These are phyloP conservation scores for Inonotus obliquus DNA, from an alignment of 1,284 basidiomycete species.

Conservation along the genomic window DNA sequence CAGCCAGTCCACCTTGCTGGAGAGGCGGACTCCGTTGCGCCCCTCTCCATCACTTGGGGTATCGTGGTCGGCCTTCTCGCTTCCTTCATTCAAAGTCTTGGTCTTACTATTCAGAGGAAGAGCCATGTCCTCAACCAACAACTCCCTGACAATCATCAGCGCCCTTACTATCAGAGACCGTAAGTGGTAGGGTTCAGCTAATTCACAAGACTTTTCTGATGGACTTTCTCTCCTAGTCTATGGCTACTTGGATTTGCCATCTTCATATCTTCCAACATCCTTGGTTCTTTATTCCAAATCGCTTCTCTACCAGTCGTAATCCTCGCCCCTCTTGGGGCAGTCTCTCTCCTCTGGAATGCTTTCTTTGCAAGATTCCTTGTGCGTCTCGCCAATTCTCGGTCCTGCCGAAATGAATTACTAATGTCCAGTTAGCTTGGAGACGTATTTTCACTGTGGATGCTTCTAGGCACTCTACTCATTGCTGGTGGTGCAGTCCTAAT, in stretches of 20 bases:
- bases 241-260: slow-evolving; percentile 85
- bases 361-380: slow-evolving; percentile 80
- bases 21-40: slow-evolving; percentile 9
- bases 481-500: slow-evolving; percentile 88
- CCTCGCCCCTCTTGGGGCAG: slow-evolving; percentile 88
- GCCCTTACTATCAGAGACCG: slow-evolving; percentile 75
- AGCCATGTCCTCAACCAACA: slow-evolving; percentile 86
- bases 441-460: slow-evolving; percentile 80
- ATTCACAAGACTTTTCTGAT: slow-evolving; percentile 14
- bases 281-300: slow-evolving; percentile 94
- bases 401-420: background rate
- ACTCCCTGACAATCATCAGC: slow-evolving; percentile 54
- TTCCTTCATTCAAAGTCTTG: slow-evolving; percentile 87
- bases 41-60: slow-evolving; percentile 49
- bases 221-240: slow-evolving; percentile 39
- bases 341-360: slow-evolving; percentile 92
- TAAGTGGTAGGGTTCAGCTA: slow-evolving; percentile 38
- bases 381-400: background rate
- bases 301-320: slow-evolving; percentile 92
- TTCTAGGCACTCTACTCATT: slow-evolving; percentile 83
- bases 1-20: slow-evolving; percentile 1
- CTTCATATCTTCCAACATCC: slow-evolving; percentile 85
- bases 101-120: slow-evolving; percentile 92
- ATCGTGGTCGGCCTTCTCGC: slow-evolving; percentile 79
- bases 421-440: slow-evolving; percentile 55